Evolutionary conservation across 306 rosid species (phyloP).

Genomic region (Hippophae gyantsensis): DNA sequence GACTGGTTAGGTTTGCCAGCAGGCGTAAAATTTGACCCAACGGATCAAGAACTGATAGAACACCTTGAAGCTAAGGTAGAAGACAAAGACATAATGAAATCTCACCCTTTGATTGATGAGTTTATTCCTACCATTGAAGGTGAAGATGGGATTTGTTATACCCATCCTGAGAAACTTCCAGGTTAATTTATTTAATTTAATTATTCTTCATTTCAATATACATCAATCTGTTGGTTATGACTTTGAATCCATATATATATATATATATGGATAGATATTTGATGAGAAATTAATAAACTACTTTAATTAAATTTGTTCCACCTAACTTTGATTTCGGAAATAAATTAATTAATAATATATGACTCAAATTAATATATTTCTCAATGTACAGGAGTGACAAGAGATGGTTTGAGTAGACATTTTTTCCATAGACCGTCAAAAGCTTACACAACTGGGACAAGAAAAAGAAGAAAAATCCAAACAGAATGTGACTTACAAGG

Average conservation of each 20-base stretch:
- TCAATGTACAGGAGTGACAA: conserved; percentile 51
- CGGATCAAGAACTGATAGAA: conserved; percentile 95
- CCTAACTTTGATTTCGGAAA: conserved; percentile 46
- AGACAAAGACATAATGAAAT: conserved; percentile 51
- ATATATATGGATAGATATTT: no score
- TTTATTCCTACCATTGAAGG: conserved; percentile 97
- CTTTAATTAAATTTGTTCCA: conserved; percentile 31
- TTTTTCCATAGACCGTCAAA: conserved; percentile 95
- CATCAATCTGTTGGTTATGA: no score
- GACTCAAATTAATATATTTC: no score
- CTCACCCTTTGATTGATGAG: conserved; percentile 97
- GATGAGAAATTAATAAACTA: neutral
- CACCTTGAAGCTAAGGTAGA: conserved; percentile 97
- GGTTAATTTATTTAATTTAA: conserved; percentile 18
- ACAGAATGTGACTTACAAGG: conserved; percentile 71
- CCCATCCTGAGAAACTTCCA: conserved; percentile 99
- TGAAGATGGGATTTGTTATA: conserved; percentile 97
- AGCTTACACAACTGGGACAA: conserved; percentile 95
- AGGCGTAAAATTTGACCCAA: conserved; percentile 97
- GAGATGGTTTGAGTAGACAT: conserved; percentile 91
- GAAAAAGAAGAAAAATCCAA: conserved; percentile 89
- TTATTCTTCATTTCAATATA: no score
- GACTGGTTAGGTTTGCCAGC: conserved; percentile 99
- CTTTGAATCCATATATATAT: no score
- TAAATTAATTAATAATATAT: no score